Evolutionary conservation across 768 basidiomycete species (phyloP).

Genomic region (Hebeloma cylindrosporum): DNA sequence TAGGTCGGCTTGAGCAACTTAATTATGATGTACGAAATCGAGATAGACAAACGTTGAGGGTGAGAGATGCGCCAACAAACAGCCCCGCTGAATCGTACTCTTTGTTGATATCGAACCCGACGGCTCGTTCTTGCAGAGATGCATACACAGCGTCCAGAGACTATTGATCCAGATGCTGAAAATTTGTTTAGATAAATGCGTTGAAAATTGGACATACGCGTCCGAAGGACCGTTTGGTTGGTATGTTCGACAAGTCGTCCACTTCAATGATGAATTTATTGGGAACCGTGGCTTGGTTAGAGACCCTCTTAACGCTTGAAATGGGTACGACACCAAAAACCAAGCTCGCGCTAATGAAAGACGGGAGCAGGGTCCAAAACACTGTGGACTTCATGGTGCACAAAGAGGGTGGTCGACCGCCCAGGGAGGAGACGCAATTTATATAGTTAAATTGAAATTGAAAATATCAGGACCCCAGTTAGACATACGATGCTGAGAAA

Average conservation of each 20-base stretch:
- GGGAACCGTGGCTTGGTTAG: constrained; percentile 38
- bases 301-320: constrained; percentile 37
- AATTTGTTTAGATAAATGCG: not conserved
- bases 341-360: constrained; percentile 24
- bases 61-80: constrained; percentile 60
- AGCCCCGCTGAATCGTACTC: constrained; percentile 53
- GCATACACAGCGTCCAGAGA: constrained; percentile 52
- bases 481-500: no score
- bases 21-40: not conserved
- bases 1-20: not conserved
- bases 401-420: no score
- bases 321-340: constrained; percentile 33
- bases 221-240: constrained; percentile 33
- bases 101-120: constrained; percentile 46
- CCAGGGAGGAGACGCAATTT: no score
- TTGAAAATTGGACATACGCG: constrained; percentile 23
- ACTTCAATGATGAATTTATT: constrained; percentile 63
- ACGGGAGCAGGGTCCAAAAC: constrained; percentile 27
- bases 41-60: constrained; percentile 38
- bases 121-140: constrained; percentile 41
- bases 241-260: constrained; percentile 37
- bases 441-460: no score
- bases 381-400: constrained; percentile 34
- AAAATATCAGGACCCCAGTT: no score
- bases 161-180: constrained; percentile 25